Conservation (phyloP, 352 stramenopile genomes). For the Phytophthora cryptogea region DNA sequence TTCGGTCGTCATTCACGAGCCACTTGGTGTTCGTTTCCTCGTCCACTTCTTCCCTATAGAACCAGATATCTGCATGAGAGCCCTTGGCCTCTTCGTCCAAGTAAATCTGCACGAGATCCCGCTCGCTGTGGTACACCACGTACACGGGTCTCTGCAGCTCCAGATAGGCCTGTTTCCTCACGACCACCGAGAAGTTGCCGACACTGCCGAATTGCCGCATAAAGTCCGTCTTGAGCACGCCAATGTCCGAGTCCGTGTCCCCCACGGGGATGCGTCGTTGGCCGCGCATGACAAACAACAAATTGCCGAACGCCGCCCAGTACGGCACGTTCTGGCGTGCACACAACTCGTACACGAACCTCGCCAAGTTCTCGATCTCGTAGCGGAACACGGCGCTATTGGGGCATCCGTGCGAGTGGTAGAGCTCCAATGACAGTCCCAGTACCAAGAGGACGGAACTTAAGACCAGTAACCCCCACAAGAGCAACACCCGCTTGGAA, state of each 20-base stretch:
- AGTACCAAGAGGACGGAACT: conserved; percentile 40
- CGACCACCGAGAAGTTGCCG: conserved; percentile 54
- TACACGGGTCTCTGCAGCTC: conserved; percentile 53
- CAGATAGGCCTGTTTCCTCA: conserved; percentile 46
- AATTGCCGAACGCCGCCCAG: conserved; percentile 76
- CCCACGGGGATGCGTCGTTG: conserved; percentile 64
- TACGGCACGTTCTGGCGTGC: conserved; percentile 55
- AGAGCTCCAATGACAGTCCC: conserved; percentile 57
- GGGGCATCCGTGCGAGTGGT: conserved; percentile 62
- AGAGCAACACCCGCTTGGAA: conserved; percentile 26
- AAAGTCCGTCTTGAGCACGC: conserved; percentile 64
- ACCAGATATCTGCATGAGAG: conserved; percentile 80
- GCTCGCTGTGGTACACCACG: conserved; percentile 56
- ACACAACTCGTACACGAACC: conserved; percentile 66
- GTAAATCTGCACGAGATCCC: conserved; percentile 75
- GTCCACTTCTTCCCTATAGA: conserved; percentile 65
- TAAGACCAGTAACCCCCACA: conserved; percentile 54
- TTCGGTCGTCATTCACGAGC: conserved; percentile 77
- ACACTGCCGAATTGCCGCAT: conserved; percentile 54
- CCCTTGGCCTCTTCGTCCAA: conserved; percentile 47
- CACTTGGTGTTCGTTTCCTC: conserved; percentile 35
- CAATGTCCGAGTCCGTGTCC: conserved; percentile 82
- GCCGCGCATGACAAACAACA: conserved; percentile 76
- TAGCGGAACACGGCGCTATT: conserved; percentile 72
- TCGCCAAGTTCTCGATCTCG: conserved; percentile 70